Evolutionary conservation across 1,284 basidiomycete species (phyloP).

Genomic region (Peniophora sp.): DNA sequence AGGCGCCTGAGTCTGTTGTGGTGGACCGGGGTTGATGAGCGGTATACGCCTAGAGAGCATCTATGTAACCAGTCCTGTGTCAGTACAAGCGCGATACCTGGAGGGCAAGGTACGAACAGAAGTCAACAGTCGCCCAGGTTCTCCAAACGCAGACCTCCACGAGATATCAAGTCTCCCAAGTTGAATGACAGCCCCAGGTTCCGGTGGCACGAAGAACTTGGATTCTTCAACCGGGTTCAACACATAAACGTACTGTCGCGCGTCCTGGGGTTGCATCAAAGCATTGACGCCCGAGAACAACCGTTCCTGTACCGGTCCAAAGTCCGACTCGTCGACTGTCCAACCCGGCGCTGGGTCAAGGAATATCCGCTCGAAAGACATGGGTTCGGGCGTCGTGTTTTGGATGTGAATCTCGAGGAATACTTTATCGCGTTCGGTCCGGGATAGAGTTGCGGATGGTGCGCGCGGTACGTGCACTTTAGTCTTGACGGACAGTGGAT

Average conservation of each 20-base stretch:
- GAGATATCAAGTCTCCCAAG: slow-evolving; percentile 77
- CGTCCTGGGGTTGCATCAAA: slow-evolving; percentile 74
- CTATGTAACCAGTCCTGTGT: slow-evolving; percentile 22
- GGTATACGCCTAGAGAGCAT: slow-evolving; percentile 70
- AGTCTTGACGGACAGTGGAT: slow-evolving; percentile 85
- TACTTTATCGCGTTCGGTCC: slow-evolving; percentile 62
- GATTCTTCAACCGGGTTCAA: slow-evolving; percentile 46
- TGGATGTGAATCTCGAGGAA: slow-evolving; percentile 87
- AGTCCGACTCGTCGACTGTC: slow-evolving; percentile 39
- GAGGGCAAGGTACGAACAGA: slow-evolving; percentile 33
- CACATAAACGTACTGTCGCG: slow-evolving; percentile 80
- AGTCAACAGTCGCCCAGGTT: slow-evolving; percentile 76
- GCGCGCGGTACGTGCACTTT: slow-evolving; percentile 74
- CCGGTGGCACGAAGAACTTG: slow-evolving; percentile 40
- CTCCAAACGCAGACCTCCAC: slow-evolving; percentile 75
- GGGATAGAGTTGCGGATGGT: slow-evolving; percentile 58
- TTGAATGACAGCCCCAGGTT: slow-evolving; percentile 64
- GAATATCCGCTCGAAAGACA: slow-evolving; percentile 70
- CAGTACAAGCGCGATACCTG: neutral
- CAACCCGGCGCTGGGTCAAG: slow-evolving; percentile 72
- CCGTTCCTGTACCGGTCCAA: slow-evolving; percentile 16
- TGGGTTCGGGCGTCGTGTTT: slow-evolving; percentile 69
- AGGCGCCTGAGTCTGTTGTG: neutral
- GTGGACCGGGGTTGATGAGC: slow-evolving; percentile 27
- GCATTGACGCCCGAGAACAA: slow-evolving; percentile 57